Evolutionary conservation across 2,329 filamentous ascomycete genomes (phyloP).

Genomic region (Aspergillus aculeatinus): DNA sequence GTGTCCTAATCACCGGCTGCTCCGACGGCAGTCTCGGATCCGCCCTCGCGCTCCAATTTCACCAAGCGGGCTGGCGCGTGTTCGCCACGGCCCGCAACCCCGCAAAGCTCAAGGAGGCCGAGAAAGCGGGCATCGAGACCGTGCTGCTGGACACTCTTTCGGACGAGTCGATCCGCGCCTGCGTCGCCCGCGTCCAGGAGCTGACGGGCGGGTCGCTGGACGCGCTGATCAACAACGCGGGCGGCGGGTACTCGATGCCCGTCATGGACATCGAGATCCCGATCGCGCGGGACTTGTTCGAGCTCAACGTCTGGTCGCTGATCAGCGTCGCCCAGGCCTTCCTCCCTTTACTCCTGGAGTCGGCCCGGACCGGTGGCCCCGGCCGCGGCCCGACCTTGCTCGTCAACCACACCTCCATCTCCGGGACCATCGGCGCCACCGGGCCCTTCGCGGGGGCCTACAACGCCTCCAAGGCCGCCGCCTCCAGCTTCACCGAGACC

Average conservation of each 20-base stretch:
- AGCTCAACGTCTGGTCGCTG: not conserved
- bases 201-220: not conserved
- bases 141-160: not conserved
- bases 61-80: constrained; percentile 33
- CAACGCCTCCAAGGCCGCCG: not conserved
- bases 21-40: constrained; percentile 40
- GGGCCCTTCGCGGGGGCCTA: not conserved
- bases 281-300: not conserved
- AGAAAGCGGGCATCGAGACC: not conserved
- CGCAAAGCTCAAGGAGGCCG: constrained; percentile 14
- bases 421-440: not conserved
- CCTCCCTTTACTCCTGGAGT: not conserved
- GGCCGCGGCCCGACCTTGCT: not conserved
- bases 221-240: not conserved
- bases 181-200: not conserved
- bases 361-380: not conserved
- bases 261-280: too few species aligned
- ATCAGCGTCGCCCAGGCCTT: not conserved
- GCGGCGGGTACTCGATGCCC: not conserved
- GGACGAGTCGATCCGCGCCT: not conserved
- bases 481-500: not conserved
- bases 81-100: constrained; percentile 39
- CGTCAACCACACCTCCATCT: too few species aligned
- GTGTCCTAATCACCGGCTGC: constrained; percentile 40
- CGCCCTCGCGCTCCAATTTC: constrained; percentile 37